Conservation (phyloP, 306 rosid species). For the Boehmeria nivea region DNA sequence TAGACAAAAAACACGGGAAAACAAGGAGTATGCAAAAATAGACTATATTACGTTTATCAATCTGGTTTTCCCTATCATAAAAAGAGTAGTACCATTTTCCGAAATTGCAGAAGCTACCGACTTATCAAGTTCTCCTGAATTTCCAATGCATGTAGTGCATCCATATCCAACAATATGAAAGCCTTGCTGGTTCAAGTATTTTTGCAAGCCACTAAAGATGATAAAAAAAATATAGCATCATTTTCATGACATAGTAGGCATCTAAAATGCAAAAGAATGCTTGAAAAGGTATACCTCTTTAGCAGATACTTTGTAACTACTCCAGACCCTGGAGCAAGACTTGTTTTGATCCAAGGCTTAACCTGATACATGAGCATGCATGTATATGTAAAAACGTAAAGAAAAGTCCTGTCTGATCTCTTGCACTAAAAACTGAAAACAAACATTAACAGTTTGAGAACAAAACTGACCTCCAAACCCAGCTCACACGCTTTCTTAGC, state of each 20-base stretch:
- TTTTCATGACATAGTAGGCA: neutral
- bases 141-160: constrained; percentile 91
- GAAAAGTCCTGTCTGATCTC: neutral
- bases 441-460: neutral
- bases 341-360: constrained; percentile 94
- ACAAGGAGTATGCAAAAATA: no score
- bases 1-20: constrained; percentile 7
- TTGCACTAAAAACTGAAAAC: neutral
- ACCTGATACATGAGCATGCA: constrained; percentile 36
- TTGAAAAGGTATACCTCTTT: constrained; percentile 43
- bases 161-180: constrained; percentile 93
- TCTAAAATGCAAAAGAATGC: neutral
- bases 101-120: constrained; percentile 69
- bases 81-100: constrained; percentile 52
- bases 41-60: neutral
- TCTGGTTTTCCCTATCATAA: neutral
- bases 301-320: constrained; percentile 86
- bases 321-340: constrained; percentile 97
- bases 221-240: constrained; percentile 1
- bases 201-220: constrained; percentile 70
- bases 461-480: constrained; percentile 62
- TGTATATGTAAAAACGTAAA: neutral
- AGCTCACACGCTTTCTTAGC: constrained; percentile 85
- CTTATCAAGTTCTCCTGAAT: constrained; percentile 80
- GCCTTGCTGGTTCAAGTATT: constrained; percentile 73